Base-by-base conservation (phyloP, 495 filamentous ascomycete genomes). In the Darksidea phi region DNA sequence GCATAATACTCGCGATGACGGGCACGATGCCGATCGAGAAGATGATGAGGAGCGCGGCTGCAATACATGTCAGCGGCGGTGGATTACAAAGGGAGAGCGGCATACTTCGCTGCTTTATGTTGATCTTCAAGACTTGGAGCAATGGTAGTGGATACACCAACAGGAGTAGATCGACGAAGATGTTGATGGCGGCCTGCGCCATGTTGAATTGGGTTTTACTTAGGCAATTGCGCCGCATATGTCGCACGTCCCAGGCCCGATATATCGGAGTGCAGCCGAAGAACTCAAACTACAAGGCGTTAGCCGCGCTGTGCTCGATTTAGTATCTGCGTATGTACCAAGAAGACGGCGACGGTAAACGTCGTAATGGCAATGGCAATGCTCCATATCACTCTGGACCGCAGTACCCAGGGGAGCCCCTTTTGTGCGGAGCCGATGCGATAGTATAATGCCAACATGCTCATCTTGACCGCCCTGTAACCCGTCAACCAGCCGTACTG, bases 401-500 rank as follows among this genome's bases (percentile, higher is more conserved):
- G 43, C 21, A 58, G 15, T 13, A 58, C 36, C 17, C 43, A 41
- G 4, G 55, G 28, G 12, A 48, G 28, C 15, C 55, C 45, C 28
- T n/a, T 58, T 34, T 26, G 54, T 46, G 48, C 47, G 12, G n/a
- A 20, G n/a, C 32, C 48, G 36, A 61, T 54, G 12, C 57, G 47
- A 45, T 36, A 38, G 23, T 61, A 61, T 18, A 61, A 23, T 21
- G 57, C 57, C 15, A 61, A 34, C 1, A 61, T 61, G 36, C 57
- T 61, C 57, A 61, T 61, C 37, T 61, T 61, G 4, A 61, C 47
- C 1, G 57, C 28, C 57, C 57, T 61, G 2, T 12, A n/a, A 17
- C 12, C 7, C 10, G n/a, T 15, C 37, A 20, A 8, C 1, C 34
- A 1, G 2, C 17, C 15, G 51, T 5, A 45, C 21, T 17, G n/a